Conservation (phyloP, 2,329 filamentous ascomycete species). For the Trichoderma sp. region DNA sequence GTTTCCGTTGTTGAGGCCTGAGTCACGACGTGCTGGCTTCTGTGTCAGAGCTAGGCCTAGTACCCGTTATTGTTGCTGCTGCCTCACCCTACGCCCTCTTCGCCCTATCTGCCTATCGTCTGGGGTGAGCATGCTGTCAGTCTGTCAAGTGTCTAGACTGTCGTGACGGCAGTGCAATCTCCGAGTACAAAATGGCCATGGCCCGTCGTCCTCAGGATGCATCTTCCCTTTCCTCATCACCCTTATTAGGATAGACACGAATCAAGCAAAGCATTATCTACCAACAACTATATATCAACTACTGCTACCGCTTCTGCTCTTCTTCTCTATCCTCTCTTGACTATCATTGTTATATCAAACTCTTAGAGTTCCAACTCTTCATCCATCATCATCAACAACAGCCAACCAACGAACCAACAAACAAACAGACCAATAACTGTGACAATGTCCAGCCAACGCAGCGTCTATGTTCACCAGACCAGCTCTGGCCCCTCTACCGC, state of each 20-base stretch:
- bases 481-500: not conserved
- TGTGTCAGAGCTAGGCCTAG: slow-evolving; percentile 9
- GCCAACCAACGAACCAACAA: not conserved
- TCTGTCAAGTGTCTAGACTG: not conserved
- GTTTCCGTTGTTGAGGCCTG: not conserved
- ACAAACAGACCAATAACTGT: not conserved
- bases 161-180: not conserved
- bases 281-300: not conserved
- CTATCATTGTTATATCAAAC: not conserved
- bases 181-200: not conserved
- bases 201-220: slow-evolving; percentile 4
- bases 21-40: not conserved
- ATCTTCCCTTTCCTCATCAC: not conserved
- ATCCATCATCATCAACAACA: not conserved
- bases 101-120: not conserved
- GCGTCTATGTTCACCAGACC: slow-evolving; percentile 36
- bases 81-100: not conserved
- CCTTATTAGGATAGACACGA: not conserved
- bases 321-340: not conserved
- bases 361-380: not conserved
- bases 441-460: slow-evolving; percentile 13
- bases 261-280: not conserved
- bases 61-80: not conserved
- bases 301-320: not conserved
- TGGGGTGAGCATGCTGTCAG: not conserved